Conservation (phyloP, 2,329 filamentous ascomycete species). For the Colletotrichum godetiae region DNA sequence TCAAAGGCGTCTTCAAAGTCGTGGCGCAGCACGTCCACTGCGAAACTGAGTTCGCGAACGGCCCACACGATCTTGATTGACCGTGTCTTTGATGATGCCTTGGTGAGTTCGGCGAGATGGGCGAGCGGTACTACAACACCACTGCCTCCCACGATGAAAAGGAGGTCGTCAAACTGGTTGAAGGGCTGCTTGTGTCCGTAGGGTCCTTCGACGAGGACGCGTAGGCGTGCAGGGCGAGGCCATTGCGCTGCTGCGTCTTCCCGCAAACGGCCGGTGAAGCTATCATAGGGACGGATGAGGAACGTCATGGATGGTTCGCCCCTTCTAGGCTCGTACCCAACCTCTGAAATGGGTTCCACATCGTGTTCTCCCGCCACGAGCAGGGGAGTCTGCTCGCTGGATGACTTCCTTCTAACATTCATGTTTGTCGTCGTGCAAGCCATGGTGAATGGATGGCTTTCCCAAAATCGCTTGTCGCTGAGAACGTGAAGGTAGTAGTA, state of each 20-base stretch:
- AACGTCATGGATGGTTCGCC: conserved; percentile 49
- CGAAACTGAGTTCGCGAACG: conserved; percentile 53
- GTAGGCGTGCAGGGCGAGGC: conserved; percentile 42
- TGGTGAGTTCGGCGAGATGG: conserved; percentile 46
- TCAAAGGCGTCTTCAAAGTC: conserved; percentile 46
- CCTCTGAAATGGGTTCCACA: conserved; percentile 22
- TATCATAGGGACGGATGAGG: conserved; percentile 58
- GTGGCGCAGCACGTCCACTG: conserved; percentile 45
- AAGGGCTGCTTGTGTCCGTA: conserved; percentile 55
- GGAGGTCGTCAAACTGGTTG: conserved; percentile 49
- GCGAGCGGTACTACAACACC: conserved; percentile 56
- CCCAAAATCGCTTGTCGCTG: conserved; percentile 54
- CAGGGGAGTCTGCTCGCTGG: conserved; percentile 47
- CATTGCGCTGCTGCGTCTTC: conserved; percentile 42
- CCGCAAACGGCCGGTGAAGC: conserved; percentile 54
- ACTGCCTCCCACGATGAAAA: conserved; percentile 58
- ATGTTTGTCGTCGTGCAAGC: conserved; percentile 41
- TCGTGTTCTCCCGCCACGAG: conserved; percentile 38
- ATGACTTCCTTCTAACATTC: conserved; percentile 33
- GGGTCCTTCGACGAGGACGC: conserved; percentile 56
- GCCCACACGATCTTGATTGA: conserved; percentile 55
- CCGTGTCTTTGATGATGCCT: conserved; percentile 29
- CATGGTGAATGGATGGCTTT: conserved; percentile 63
- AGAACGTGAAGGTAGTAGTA: conserved; percentile 59
- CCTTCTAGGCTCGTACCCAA: conserved; percentile 14